Evolutionary conservation across 75 land plant species (phyloP), one percentile per base, ranked within the genome.

Genomic region (Pinus taeda): DNA sequence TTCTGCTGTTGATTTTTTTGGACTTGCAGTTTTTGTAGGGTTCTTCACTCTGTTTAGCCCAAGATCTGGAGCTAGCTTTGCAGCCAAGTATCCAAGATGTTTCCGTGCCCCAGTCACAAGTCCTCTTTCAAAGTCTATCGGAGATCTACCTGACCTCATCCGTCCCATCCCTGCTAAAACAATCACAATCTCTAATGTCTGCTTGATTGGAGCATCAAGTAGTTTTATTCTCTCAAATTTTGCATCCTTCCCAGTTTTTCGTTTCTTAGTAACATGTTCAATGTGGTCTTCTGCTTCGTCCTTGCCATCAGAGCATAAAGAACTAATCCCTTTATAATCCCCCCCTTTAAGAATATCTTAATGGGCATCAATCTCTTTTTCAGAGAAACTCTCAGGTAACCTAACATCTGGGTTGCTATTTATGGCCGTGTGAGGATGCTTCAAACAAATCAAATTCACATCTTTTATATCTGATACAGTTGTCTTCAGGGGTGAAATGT

Each of bases 171-270:
- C 88, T 59, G 93, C 79, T 77, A 95, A 59, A 33, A 93, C 89
- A 87, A 93, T 67, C 73, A 95, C 89, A 12, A 93, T 86, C 87
- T 95, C 98, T 79, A 96, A 92, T 18, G 92, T 87, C 57, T 88
- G 76, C 83, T 79, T 83, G 67, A 89, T n/a, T 3, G 73, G 56
- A 59, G 57, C 18, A 49, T 83, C 78, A 18, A 85, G 71, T 3
- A 53, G 42, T 45, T 45, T 45, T 45, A 0, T 45, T 45, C 53
- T 45, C 53, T 45, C 53, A 45, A 45, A 8, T 45, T 45, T 45
- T 8, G 8, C 8, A 1, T 45, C 53, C 53, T 45, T 45, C 20
- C 20, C 17, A 59, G 8, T 59, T 59, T 18, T 59, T 59, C 4
- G 60, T 20, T 59, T 59, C 60, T 59, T 59, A 17, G 60, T 6